These are phyloP conservation scores for Metarhizium sp. DNA, from an alignment of 2,329 filamentous ascomycete species.

Conservation along the genomic window DNA sequence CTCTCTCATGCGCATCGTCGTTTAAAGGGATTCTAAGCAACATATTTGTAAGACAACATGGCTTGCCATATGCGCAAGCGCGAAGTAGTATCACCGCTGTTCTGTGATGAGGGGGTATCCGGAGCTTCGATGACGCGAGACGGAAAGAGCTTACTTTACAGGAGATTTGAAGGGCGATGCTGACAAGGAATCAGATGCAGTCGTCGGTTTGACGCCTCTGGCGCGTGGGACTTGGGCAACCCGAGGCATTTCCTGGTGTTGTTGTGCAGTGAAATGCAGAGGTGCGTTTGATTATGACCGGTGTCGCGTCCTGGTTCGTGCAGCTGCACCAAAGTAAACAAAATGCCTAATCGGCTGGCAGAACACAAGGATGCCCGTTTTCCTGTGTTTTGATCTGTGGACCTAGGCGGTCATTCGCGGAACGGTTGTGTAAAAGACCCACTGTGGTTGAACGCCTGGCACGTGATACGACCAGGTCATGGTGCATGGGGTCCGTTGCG, in stretches of 20 bases:
- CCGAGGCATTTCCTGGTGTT: slow-evolving; percentile 40
- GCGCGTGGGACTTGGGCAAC: slow-evolving; percentile 45
- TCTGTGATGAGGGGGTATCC: background rate
- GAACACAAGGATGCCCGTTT: slow-evolving; percentile 1
- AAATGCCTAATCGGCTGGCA: slow-evolving; percentile 6
- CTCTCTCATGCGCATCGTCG: slow-evolving; percentile 90
- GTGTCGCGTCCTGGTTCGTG: slow-evolving; percentile 8
- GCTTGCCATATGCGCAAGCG: background rate
- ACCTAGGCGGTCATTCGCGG: background rate
- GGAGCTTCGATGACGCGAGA: background rate
- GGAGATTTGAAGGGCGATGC: slow-evolving; percentile 48
- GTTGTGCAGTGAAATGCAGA: slow-evolving; percentile 5
- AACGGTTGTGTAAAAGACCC: background rate
- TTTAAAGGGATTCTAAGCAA: slow-evolving; percentile 76
- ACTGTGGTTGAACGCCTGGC: background rate
- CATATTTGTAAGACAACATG: slow-evolving; percentile 2
- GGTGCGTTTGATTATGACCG: background rate
- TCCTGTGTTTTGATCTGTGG: slow-evolving; percentile 1
- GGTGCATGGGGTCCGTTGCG: no score
- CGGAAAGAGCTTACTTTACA: slow-evolving; percentile 38
- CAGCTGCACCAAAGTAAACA: slow-evolving; percentile 9
- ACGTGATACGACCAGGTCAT: background rate
- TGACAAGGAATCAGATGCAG: slow-evolving; percentile 31
- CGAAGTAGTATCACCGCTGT: background rate
- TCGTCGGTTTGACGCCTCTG: slow-evolving; percentile 33